Evolutionary conservation across 1,284 basidiomycete genomes (phyloP).

Genomic region (Polyporus tsugae): DNA sequence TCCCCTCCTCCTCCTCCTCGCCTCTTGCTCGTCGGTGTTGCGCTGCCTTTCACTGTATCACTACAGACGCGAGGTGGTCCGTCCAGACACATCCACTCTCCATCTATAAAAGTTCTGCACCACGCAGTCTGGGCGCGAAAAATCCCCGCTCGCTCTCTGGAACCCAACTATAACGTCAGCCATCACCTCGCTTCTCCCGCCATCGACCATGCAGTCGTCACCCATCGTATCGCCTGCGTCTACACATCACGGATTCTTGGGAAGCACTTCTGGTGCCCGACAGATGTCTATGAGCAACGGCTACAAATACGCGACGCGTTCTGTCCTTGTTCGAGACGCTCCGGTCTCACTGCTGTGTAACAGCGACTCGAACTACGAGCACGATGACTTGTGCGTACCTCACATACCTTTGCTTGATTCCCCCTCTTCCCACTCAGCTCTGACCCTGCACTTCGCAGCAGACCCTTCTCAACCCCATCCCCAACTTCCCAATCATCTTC

Average conservation of each 20-base stretch:
- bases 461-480: conserved; percentile 7
- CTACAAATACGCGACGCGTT: conserved; percentile 12
- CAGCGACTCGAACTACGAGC: conserved; percentile 3
- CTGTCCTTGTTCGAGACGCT: neutral
- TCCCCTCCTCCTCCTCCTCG: neutral
- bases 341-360: neutral
- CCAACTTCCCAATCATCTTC: conserved; percentile 14
- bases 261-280: neutral
- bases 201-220: conserved; percentile 2
- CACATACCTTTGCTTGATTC: neutral
- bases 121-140: neutral
- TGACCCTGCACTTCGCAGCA: neutral
- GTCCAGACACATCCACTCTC: conserved; percentile 6
- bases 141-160: conserved; percentile 4
- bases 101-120: conserved; percentile 6
- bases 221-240: conserved; percentile 3
- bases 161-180: conserved; percentile 10
- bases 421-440: conserved; percentile 10
- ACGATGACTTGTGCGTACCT: conserved; percentile 13
- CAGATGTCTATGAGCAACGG: neutral
- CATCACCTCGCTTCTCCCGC: neutral
- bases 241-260: conserved; percentile 11
- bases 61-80: neutral
- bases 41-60: neutral
- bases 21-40: neutral